Base-by-base conservation (phyloP, 1,284 basidiomycete species). In the Moesziomyces globuligerus region DNA sequence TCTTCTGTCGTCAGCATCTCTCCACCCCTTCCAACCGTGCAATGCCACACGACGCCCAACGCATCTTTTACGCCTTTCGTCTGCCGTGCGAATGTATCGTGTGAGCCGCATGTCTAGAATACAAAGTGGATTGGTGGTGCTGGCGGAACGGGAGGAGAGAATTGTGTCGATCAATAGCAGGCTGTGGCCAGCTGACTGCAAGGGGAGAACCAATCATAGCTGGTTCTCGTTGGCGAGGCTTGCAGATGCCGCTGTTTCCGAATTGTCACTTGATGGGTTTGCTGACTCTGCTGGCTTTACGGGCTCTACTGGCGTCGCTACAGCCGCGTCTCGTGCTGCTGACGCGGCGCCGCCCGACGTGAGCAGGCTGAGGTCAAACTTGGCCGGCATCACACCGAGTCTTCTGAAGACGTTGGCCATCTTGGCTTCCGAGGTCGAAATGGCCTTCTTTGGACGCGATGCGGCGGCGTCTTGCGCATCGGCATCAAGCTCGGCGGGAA, bases 321-420 rank as follows among this genome's bases (percentile, higher is more conserved):
- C 10, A 13, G 2, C 29, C 13, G 29, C 29, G 7, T 15, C 24
- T 5, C 17, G n/a, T 3, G 7, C 40, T 7, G 26, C 29, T 10
- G 38, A 36, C 2, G 18, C n/a, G 24, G 26, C 47, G 29, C 8
- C 21, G n/a, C 38, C n/a, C 11, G 52, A 39, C 5, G 48, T 50
- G 25, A 73, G 50, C 20, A 73, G 52, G 28, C 47, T 37, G 13
- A 76, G 41, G 32, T 76, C 56, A 23, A 78, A 56, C 49, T 57
- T 55, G 8, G 49, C 49, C 28, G 74, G 72, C 40, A 58, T 54
- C 40, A 80, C 51, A 15, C 66, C 64, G 11, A 80, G 44, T 21
- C 78, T 62, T n/a, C 50, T 55, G 37, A 68, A 80, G 4, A 80
- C 55, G 38, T 60, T 58, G 13, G 67, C 60, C 72, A 80, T 79